Percentiles rank a stretch among this genome's conserved stretches.
Conservation (phyloP, 352 stramenopile genomes). For the Phytophthora brassicae region DNA sequence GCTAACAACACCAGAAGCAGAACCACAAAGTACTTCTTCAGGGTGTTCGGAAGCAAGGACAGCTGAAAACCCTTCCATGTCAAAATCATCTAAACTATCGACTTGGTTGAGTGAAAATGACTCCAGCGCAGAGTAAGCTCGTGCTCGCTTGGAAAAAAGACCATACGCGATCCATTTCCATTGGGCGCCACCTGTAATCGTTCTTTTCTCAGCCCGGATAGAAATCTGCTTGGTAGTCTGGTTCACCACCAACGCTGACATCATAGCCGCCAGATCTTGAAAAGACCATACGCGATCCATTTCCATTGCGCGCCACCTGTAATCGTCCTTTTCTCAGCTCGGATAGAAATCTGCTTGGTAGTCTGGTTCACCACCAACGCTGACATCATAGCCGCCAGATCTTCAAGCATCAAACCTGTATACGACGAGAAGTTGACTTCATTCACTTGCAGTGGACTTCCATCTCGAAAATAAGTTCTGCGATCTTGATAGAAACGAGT, state of each 20-base stretch:
- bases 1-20: neutral
- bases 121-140: neutral
- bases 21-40: conserved; percentile 13
- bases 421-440: conserved; percentile 1
- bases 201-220: neutral
- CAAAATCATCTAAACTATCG: neutral
- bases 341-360: conserved; percentile 2
- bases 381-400: conserved; percentile 6
- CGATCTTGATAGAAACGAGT: neutral
- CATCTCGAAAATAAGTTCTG: conserved; percentile 1
- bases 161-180: conserved; percentile 18
- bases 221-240: conserved; percentile 7
- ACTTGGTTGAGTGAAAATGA: conserved; percentile 2
- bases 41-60: conserved; percentile 10
- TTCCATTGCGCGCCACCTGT: neutral
- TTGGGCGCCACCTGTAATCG: neutral
- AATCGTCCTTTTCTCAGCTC: neutral
- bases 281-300: conserved; percentile 15
- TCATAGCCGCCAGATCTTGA: too few relatives aligned
- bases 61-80: conserved; percentile 1
- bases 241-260: conserved; percentile 8
- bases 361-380: conserved; percentile 10
- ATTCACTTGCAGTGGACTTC: conserved; percentile 4
- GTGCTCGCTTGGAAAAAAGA: conserved; percentile 16
- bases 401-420: neutral